Percentiles rank a stretch among this genome's conserved stretches.
phyloP scores from a whole-genome alignment of 345 rosid genomes.

The Populus pruinosa region DNA sequence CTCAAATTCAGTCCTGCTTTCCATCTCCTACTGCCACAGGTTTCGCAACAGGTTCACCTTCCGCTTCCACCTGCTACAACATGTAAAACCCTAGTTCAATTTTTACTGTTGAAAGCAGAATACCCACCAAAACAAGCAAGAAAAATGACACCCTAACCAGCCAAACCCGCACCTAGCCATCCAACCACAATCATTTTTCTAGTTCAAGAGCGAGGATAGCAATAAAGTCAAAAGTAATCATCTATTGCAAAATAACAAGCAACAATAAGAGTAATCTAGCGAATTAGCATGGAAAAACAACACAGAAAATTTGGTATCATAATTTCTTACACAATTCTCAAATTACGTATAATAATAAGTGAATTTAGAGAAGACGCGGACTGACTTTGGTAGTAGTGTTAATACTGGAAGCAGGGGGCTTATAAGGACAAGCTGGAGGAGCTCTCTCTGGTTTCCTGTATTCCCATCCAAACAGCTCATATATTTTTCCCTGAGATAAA shows the following conservation, averaged over 20 bases:
- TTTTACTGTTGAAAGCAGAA: background rate
- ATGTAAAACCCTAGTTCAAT: background rate
- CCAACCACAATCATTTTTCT: background rate
- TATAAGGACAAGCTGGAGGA: constrained; percentile 86
- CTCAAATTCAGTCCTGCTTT: background rate
- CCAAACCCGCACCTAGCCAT: no score
- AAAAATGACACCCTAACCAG: background rate
- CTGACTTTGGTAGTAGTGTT: no score
- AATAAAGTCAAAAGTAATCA: background rate
- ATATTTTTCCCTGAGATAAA: constrained; percentile 57
- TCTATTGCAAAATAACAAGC: background rate
- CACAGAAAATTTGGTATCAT: no score
- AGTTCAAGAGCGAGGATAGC: background rate
- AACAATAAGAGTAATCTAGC: no score
- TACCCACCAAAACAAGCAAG: background rate
- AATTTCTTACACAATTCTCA: no score
- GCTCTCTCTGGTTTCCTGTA: constrained; percentile 81
- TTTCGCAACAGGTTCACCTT: constrained; percentile 2
- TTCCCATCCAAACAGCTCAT: constrained; percentile 82
- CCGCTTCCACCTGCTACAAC: constrained; percentile 4
- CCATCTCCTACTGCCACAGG: background rate
- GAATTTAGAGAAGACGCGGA: no score
- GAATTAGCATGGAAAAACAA: no score
- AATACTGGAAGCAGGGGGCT: constrained; percentile 39
- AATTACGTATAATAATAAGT: no score